These are phyloP conservation scores for Penicillium sp. DNA, from an alignment of 2,329 filamentous ascomycete species.

Conservation along the genomic window DNA sequence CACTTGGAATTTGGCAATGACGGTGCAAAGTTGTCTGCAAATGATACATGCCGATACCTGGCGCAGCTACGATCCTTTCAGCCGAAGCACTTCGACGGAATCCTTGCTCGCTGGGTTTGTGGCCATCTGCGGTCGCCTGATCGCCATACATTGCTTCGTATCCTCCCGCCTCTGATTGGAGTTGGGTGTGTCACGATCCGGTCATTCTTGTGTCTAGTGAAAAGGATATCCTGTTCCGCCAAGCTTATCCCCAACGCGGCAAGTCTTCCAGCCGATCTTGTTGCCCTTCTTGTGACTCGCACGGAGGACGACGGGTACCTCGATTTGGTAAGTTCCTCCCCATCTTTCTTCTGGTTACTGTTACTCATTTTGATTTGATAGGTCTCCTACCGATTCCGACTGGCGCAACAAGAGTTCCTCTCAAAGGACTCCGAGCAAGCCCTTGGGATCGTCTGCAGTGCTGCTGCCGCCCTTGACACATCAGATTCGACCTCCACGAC, in stretches of 20 bases:
- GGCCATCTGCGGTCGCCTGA: slow-evolving; percentile 40
- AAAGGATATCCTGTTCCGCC: slow-evolving; percentile 34
- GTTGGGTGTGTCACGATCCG: slow-evolving; percentile 51
- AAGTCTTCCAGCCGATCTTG: slow-evolving; percentile 35
- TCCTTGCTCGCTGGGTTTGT: slow-evolving; percentile 49
- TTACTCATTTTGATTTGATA: slow-evolving; percentile 9
- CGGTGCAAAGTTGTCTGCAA: slow-evolving; percentile 35
- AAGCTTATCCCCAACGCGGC: slow-evolving; percentile 30
- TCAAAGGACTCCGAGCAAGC: slow-evolving; percentile 37
- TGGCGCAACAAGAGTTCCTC: slow-evolving; percentile 46
- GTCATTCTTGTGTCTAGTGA: slow-evolving; percentile 43
- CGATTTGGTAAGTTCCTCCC: slow-evolving; percentile 35
- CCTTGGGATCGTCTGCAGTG: slow-evolving; percentile 39
- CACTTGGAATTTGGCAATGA: slow-evolving; percentile 37
- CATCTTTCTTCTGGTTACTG: not conserved
- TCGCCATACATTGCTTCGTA: slow-evolving; percentile 34
- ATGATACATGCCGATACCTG: slow-evolving; percentile 46
- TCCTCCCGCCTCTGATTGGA: slow-evolving; percentile 48
- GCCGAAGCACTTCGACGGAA: slow-evolving; percentile 47
- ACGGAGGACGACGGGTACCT: slow-evolving; percentile 17
- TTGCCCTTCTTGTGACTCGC: slow-evolving; percentile 36
- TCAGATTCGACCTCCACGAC: slow-evolving; percentile 3
- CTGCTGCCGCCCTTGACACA: slow-evolving; percentile 27
- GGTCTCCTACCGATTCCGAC: slow-evolving; percentile 46
- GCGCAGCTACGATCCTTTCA: slow-evolving; percentile 50